Percentiles rank a stretch among this genome's conserved stretches.
phyloP scores from a whole-genome alignment of 1,139 yeast species.

The Saccharomycopsis hybrid region DNA sequence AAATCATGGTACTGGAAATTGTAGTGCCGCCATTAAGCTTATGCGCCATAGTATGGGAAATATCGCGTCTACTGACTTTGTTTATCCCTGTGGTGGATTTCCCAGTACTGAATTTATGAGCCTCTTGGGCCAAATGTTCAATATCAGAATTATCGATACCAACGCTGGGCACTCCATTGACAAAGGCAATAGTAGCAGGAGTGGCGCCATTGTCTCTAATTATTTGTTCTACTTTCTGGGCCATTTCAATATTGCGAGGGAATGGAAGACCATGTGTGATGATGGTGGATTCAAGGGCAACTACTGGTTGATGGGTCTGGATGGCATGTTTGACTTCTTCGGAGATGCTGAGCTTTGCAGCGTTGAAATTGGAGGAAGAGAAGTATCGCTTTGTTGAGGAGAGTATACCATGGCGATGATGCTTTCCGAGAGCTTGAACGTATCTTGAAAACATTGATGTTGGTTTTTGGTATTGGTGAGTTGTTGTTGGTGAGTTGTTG shows the following conservation, averaged over 20 bases:
- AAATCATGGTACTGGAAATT: conserved; percentile 82
- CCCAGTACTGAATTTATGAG: no score
- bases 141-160: conserved; percentile 51
- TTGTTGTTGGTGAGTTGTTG: no score
- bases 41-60: conserved; percentile 64
- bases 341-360: no score
- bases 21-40: conserved; percentile 78
- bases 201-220: conserved; percentile 61
- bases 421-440: no score
- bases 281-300: conserved; percentile 80
- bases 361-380: no score
- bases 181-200: conserved; percentile 83
- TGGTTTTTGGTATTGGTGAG: no score
- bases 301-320: conserved; percentile 51
- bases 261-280: conserved; percentile 86
- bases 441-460: no score
- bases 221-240: conserved; percentile 54
- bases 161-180: conserved; percentile 64
- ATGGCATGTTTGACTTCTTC: conserved; percentile 62
- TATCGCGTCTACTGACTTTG: conserved; percentile 77
- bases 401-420: no score
- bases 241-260: conserved; percentile 73
- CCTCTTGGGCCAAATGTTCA: conserved; percentile 40
- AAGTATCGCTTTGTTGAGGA: no score
- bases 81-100: conserved; percentile 34